Percentiles rank a stretch among this genome's conserved stretches.
These are phyloP conservation scores for Geranomyces variabilis DNA, from an alignment of 192 early-diverging fungal species.

Conservation along the genomic window DNA sequence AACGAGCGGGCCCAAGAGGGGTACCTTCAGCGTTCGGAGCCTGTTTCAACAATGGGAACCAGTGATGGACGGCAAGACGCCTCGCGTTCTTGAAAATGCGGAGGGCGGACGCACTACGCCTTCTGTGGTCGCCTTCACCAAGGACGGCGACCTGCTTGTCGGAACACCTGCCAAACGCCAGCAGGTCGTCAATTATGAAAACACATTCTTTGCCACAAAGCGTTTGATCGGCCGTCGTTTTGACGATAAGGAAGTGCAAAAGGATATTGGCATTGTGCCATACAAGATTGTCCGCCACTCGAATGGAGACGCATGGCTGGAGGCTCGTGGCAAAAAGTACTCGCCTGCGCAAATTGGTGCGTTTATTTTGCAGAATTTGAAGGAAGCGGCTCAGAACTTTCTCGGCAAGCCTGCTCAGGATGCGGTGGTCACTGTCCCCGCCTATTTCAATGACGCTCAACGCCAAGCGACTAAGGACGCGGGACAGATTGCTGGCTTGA, in stretches of 20 bases:
- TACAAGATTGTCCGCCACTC: conserved; percentile 94
- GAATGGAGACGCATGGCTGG: conserved; percentile 99
- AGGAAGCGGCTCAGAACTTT: conserved; percentile 86
- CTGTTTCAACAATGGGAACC: no score
- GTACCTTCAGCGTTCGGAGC: no score
- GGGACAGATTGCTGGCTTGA: conserved; percentile 85
- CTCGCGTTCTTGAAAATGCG: conserved; percentile 96
- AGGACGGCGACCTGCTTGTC: conserved; percentile 95
- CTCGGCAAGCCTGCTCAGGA: conserved; percentile 82
- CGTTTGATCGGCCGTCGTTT: conserved; percentile 95
- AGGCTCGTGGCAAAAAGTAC: conserved; percentile 93
- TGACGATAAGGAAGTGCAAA: conserved; percentile 84
- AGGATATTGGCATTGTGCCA: conserved; percentile 86
- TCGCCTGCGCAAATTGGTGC: conserved; percentile 95
- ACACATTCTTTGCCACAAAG: conserved; percentile 97
- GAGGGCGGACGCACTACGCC: conserved; percentile 97
- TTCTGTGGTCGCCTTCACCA: conserved; percentile 93
- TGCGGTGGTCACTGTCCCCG: conserved; percentile 95
- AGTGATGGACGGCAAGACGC: conserved; percentile 98
- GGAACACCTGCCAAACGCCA: conserved; percentile 97
- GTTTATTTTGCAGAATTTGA: conserved; percentile 99
- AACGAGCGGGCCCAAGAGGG: neutral
- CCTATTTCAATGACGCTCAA: conserved; percentile 98
- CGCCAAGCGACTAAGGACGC: conserved; percentile 97
- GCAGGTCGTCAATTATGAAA: conserved; percentile 97